Percentiles rank a stretch among this genome's conserved stretches.
Evolutionary conservation across 257 asterid genomes (phyloP).

Genomic region (Voacanga thouarsii): DNA sequence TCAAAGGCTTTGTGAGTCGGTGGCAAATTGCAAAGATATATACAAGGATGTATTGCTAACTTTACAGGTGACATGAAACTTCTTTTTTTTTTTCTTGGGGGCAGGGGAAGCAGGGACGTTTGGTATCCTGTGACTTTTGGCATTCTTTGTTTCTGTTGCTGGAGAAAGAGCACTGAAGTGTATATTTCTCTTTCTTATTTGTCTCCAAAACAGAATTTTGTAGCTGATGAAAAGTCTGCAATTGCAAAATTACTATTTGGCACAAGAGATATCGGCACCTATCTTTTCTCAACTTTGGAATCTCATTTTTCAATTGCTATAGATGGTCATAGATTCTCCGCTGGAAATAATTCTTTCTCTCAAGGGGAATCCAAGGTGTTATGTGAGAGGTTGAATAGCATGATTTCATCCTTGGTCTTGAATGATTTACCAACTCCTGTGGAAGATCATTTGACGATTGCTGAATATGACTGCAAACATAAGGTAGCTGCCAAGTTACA

Average conservation of each 20-base stretch:
- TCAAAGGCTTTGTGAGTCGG: constrained; percentile 46
- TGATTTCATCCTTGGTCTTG: constrained; percentile 49
- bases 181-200: constrained; percentile 8
- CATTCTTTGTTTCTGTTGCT: not conserved
- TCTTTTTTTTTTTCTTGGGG: not conserved
- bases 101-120: not conserved
- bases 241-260: constrained; percentile 57
- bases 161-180: not conserved
- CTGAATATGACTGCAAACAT: constrained; percentile 36
- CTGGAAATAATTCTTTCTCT: constrained; percentile 29
- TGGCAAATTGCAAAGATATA: constrained; percentile 54
- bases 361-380: constrained; percentile 54
- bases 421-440: constrained; percentile 34
- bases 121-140: not conserved
- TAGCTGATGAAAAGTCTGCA: constrained; percentile 55
- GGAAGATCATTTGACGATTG: constrained; percentile 28
- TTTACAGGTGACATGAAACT: constrained; percentile 48
- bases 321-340: constrained; percentile 36
- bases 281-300: constrained; percentile 68
- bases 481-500: constrained; percentile 89
- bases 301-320: constrained; percentile 44
- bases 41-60: constrained; percentile 53
- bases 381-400: constrained; percentile 52
- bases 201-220: constrained; percentile 43
- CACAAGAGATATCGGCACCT: constrained; percentile 59